phyloP scores from a whole-genome alignment of 2,329 filamentous ascomycete species.

The Epichloe baconii region DNA sequence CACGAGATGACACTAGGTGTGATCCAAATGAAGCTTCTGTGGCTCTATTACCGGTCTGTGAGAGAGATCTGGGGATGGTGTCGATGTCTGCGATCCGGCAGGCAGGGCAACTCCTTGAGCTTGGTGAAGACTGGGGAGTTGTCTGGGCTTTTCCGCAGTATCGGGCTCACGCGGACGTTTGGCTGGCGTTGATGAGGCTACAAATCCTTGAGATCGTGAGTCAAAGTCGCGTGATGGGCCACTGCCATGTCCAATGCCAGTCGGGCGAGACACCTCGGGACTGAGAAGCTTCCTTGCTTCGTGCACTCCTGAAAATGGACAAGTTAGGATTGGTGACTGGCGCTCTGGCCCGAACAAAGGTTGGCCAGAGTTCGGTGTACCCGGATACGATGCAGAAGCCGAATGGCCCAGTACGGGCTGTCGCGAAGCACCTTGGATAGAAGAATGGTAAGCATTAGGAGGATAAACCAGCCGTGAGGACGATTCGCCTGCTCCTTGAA shows the following conservation, averaged over 20 bases:
- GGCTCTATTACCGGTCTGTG: conserved; percentile 20
- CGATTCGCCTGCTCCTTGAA: conserved; percentile 8
- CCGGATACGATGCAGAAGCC: conserved; percentile 20
- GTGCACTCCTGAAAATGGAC: conserved; percentile 18
- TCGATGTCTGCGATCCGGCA: conserved; percentile 9
- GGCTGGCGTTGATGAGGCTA: conserved; percentile 14
- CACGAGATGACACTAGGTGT: conserved; percentile 11
- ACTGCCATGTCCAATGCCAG: conserved; percentile 15
- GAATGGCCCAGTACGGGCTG: conserved; percentile 16
- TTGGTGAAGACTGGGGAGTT: conserved; percentile 15
- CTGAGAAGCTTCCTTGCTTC: conserved; percentile 19
- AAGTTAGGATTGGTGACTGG: conserved; percentile 18
- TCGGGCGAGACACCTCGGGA: conserved; percentile 17
- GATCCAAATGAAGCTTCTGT: conserved; percentile 14
- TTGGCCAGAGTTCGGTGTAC: conserved; percentile 12
- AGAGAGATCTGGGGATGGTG: conserved; percentile 20
- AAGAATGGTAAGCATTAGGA: conserved; percentile 7
- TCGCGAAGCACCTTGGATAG: conserved; percentile 11
- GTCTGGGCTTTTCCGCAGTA: conserved; percentile 14
- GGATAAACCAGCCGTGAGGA: neutral
- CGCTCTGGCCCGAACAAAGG: conserved; percentile 16
- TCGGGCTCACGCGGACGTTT: conserved; percentile 22
- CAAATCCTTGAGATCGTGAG: conserved; percentile 9
- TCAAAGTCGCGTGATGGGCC: conserved; percentile 13
- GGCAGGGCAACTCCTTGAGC: conserved; percentile 12